These are phyloP conservation scores for Pneumocystis oryctolagi DNA, from an alignment of 1,139 yeast genomes.

Conservation along the genomic window DNA sequence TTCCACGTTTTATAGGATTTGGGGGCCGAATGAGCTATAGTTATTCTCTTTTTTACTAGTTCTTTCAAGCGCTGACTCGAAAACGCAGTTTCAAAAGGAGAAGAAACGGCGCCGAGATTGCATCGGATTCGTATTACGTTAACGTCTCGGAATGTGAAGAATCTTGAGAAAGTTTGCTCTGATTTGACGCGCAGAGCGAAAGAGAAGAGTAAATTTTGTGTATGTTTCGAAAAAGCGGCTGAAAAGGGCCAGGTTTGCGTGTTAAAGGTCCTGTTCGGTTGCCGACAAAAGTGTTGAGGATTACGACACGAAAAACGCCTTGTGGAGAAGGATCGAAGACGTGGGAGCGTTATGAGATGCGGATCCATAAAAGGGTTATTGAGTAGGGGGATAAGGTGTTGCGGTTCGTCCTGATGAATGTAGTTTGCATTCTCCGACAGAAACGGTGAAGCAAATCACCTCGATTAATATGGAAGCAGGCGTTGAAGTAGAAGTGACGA, in stretches of 20 bases:
- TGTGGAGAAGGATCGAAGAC: constrained; percentile 99
- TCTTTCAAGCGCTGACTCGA: not conserved
- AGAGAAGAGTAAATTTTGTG: constrained; percentile 45
- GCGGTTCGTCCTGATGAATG: not conserved
- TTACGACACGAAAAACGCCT: constrained; percentile 99
- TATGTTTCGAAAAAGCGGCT: constrained; percentile 60
- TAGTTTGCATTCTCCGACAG: constrained; percentile 85
- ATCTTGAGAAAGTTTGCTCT: constrained; percentile 55
- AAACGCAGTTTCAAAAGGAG: constrained; percentile 6
- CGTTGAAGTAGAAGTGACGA: constrained; percentile 24
- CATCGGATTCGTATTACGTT: constrained; percentile 98
- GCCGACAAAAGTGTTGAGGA: constrained; percentile 97
- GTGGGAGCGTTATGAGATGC: constrained; percentile 99
- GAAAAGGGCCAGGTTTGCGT: constrained; percentile 25
- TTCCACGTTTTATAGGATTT: not conserved
- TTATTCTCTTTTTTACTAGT: too few species aligned
- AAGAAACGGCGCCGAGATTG: constrained; percentile 39
- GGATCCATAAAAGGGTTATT: constrained; percentile 99
- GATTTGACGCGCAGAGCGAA: constrained; percentile 6
- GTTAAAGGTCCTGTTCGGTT: constrained; percentile 97
- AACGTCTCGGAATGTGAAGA: constrained; percentile 98
- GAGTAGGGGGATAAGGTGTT: constrained; percentile 28
- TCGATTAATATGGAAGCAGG: constrained; percentile 59
- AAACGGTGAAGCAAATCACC: constrained; percentile 87
- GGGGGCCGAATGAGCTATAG: not conserved